A percentile compares a stretch with the other conserved stretches of the same genome.
These are phyloP conservation scores for Rosellinia necatrix DNA, from an alignment of 2,329 filamentous ascomycete species.

Conservation along the genomic window DNA sequence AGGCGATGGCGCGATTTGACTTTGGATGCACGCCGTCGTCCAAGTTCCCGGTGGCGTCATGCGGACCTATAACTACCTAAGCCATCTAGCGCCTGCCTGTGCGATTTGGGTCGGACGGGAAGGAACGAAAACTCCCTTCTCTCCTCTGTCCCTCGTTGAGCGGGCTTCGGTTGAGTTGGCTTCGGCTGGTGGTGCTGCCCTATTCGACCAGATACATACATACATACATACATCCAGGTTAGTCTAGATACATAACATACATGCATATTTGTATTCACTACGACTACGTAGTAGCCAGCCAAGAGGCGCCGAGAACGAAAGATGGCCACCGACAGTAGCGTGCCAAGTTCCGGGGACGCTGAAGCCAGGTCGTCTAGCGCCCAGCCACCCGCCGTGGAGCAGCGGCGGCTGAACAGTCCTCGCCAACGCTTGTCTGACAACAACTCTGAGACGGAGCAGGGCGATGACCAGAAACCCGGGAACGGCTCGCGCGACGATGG, in stretches of 20 bases:
- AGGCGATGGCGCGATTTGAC: constrained; percentile 21
- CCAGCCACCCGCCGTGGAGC: constrained; percentile 12
- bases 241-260: too few species aligned
- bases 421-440: constrained; percentile 5
- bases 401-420: constrained; percentile 1
- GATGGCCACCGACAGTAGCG: constrained; percentile 22
- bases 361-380: constrained; percentile 22
- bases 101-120: too few species aligned
- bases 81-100: too few species aligned
- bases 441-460: background rate
- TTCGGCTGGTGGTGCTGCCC: background rate
- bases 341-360: constrained; percentile 12
- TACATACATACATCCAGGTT: too few species aligned
- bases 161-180: too few species aligned
- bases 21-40: constrained; percentile 12
- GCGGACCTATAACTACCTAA: too few species aligned
- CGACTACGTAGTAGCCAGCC: too few species aligned
- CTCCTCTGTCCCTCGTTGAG: too few species aligned
- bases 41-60: constrained; percentile 1
- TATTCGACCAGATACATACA: too few species aligned
- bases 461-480: background rate
- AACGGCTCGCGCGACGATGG: background rate
- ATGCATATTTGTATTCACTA: too few species aligned
- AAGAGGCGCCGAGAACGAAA: background rate
- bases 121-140: background rate